These are phyloP conservation scores for Paxillus ammoniavirescens DNA, from an alignment of 768 basidiomycete species.

Conservation along the genomic window DNA sequence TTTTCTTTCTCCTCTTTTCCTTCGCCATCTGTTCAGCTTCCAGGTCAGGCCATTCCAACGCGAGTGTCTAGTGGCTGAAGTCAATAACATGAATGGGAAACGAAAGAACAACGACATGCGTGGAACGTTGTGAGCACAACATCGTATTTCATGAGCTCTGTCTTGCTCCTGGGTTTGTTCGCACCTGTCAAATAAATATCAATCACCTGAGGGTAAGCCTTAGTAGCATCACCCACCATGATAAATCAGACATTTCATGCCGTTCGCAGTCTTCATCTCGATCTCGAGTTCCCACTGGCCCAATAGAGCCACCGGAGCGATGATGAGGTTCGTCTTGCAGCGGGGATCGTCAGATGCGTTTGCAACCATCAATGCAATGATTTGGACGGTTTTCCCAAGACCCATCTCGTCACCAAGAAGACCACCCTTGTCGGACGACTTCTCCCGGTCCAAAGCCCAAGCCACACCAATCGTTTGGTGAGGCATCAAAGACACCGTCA, in stretches of 20 bases:
- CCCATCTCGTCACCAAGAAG: slow-evolving; percentile 44
- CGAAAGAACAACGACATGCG: slow-evolving; percentile 16
- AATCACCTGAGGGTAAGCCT: too few species aligned
- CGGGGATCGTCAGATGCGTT: slow-evolving; percentile 49
- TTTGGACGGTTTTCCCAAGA: slow-evolving; percentile 59
- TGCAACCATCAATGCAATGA: slow-evolving; percentile 58
- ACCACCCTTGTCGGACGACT: slow-evolving; percentile 26
- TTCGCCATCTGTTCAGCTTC: slow-evolving; percentile 40
- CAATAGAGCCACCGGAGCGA: slow-evolving; percentile 65
- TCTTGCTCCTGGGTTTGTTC: slow-evolving; percentile 43
- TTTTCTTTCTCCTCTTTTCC: slow-evolving; percentile 15
- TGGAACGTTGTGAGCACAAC: slow-evolving; percentile 60
- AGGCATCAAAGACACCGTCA: slow-evolving; percentile 62
- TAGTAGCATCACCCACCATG: slow-evolving; percentile 42
- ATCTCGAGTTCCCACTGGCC: slow-evolving; percentile 67
- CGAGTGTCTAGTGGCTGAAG: slow-evolving; percentile 44
- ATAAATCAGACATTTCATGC: slow-evolving; percentile 55
- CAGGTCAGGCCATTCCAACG: slow-evolving; percentile 56
- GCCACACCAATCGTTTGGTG: slow-evolving; percentile 58
- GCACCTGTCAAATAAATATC: slow-evolving; percentile 21
- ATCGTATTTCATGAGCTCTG: slow-evolving; percentile 56
- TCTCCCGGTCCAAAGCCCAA: slow-evolving; percentile 44
- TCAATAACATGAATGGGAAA: not conserved
- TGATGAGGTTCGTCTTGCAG: slow-evolving; percentile 64
- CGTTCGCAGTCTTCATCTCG: slow-evolving; percentile 52